Evolutionary conservation across 164 flowering plant genomes (phyloP).

Genomic region (Chloranthus sessilifolius): DNA sequence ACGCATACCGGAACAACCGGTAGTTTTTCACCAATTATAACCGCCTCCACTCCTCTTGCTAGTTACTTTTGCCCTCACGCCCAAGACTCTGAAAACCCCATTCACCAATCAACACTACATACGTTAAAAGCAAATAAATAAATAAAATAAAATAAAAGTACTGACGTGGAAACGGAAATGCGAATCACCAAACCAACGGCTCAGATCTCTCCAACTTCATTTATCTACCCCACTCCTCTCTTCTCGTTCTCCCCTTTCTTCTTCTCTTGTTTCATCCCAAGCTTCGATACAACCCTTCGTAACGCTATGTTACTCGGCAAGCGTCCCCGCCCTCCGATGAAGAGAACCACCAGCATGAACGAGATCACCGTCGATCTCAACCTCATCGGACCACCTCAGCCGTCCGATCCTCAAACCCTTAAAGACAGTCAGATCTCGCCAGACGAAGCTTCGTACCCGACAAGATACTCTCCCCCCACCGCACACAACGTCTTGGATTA

Average conservation of each 20-base stretch:
- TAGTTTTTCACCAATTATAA: too few species aligned
- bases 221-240: conserved; percentile 21
- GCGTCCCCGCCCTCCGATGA: conserved; percentile 50
- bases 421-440: neutral
- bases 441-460: too few species aligned
- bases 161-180: conserved; percentile 18
- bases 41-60: too few species aligned
- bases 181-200: conserved; percentile 23
- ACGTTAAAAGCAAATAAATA: neutral
- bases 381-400: conserved; percentile 2
- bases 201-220: conserved; percentile 25
- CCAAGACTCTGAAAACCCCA: too few species aligned
- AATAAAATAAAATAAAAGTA: neutral
- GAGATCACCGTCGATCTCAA: conserved; percentile 47
- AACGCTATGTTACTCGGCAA: conserved; percentile 53
- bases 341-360: conserved; percentile 65
- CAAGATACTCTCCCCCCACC: too few species aligned
- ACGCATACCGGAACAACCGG: too few species aligned
- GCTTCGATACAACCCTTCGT: neutral
- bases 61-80: too few species aligned
- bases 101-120: too few species aligned
- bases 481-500: too few species aligned
- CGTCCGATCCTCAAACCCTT: conserved; percentile 15
- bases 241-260: conserved; percentile 10
- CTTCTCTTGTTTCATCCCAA: neutral